These are phyloP conservation scores for Kockiozyma suomiensis DNA, from an alignment of 805 yeast genomes.

Conservation along the genomic window DNA sequence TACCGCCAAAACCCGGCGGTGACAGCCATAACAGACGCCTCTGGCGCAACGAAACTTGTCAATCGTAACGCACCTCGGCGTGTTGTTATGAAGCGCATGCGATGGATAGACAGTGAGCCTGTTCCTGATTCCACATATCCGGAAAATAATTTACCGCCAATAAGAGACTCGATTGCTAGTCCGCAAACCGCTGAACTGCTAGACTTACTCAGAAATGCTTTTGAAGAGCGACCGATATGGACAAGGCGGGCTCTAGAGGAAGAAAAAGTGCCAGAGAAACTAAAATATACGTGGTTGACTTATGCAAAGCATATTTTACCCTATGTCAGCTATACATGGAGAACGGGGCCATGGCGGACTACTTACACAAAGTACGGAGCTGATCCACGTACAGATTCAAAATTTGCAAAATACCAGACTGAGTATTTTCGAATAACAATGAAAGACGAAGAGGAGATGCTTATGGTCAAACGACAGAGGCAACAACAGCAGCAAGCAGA, in stretches of 20 bases:
- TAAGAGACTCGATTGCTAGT: constrained; percentile 43
- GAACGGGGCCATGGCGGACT: constrained; percentile 95
- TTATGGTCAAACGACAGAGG: constrained; percentile 34
- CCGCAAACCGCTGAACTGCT: constrained; percentile 37
- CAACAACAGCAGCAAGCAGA: constrained; percentile 37
- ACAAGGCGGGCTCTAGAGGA: constrained; percentile 65
- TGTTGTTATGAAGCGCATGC: constrained; percentile 41
- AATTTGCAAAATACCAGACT: constrained; percentile 71
- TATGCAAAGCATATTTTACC: constrained; percentile 78
- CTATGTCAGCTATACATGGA: constrained; percentile 75
- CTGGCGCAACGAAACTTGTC: constrained; percentile 43
- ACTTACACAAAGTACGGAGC: constrained; percentile 77
- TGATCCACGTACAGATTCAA: constrained; percentile 64
- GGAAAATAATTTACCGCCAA: constrained; percentile 41
- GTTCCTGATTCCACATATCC: constrained; percentile 37
- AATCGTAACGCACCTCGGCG: constrained; percentile 39
- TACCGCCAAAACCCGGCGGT: constrained; percentile 73
- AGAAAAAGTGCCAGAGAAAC: constrained; percentile 36
- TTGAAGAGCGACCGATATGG: constrained; percentile 81
- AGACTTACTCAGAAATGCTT: constrained; percentile 48
- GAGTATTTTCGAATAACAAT: constrained; percentile 70
- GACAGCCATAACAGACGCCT: constrained; percentile 58
- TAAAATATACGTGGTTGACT: constrained; percentile 39
- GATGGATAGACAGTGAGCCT: constrained; percentile 41
- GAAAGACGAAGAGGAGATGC: constrained; percentile 20